Percentiles rank a stretch among this genome's conserved stretches.
These are phyloP conservation scores for Miscanthus lutarioriparius DNA, from an alignment of 176 grass and related monocot species.

Conservation along the genomic window DNA sequence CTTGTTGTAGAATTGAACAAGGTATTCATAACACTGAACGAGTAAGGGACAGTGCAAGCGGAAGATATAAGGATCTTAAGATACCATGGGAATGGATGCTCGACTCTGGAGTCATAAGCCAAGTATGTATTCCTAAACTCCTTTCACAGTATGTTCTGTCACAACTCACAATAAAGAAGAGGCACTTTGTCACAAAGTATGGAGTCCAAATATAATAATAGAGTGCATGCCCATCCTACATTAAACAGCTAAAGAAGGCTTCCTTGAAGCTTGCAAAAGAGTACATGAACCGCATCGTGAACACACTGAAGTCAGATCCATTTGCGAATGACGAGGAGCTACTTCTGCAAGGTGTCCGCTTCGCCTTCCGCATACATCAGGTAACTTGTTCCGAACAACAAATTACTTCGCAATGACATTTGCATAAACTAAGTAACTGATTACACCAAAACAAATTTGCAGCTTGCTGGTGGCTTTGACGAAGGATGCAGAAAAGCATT, in stretches of 20 bases:
- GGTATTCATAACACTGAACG: constrained; percentile 77
- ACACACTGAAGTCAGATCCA: constrained; percentile 61
- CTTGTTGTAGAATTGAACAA: constrained; percentile 71
- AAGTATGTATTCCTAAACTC: constrained; percentile 54
- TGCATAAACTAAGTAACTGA: constrained; percentile 32
- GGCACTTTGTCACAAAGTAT: constrained; percentile 6
- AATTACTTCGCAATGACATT: constrained; percentile 26
- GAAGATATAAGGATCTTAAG: constrained; percentile 83
- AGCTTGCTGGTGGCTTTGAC: constrained; percentile 89
- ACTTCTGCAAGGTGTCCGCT: constrained; percentile 73
- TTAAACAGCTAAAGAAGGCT: constrained; percentile 75
- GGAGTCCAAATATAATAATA: constrained; percentile 12
- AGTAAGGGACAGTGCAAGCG: constrained; percentile 74
- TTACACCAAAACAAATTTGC: constrained; percentile 28
- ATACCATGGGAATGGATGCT: constrained; percentile 99
- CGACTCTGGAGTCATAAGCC: constrained; percentile 71
- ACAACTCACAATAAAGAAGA: constrained; percentile 7
- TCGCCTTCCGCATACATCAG: constrained; percentile 96
- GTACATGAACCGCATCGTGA: constrained; percentile 84
- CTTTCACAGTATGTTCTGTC: constrained; percentile 5
- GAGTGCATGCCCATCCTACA: constrained; percentile 23
- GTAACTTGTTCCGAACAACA: constrained; percentile 33
- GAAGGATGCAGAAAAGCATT: constrained; percentile 74
- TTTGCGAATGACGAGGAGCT: constrained; percentile 87
- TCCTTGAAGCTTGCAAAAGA: constrained; percentile 90